A percentile compares a stretch with the other conserved stretches of the same genome.
Conservation (phyloP, 306 rosid species). For the Rosa persica region DNA sequence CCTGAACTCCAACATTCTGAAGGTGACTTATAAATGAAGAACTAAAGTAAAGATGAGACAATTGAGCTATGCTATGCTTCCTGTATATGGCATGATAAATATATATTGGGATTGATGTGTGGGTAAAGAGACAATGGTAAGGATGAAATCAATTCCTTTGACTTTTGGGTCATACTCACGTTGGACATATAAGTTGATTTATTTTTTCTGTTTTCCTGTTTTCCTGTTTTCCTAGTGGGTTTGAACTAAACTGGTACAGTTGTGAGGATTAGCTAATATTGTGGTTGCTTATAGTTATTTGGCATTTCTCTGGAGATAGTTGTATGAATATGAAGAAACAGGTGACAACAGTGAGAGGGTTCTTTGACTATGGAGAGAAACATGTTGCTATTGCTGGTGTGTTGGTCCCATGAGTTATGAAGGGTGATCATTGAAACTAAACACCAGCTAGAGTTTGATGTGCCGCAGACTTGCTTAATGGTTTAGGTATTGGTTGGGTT, state of each 20-base stretch:
- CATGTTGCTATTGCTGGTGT: not conserved
- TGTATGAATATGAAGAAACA: not conserved
- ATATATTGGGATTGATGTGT: not conserved
- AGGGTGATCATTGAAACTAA: not conserved
- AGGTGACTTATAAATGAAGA: not conserved
- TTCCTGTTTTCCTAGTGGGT: not conserved
- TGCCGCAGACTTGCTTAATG: not conserved
- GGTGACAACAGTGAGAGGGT: not conserved
- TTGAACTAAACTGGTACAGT: not conserved
- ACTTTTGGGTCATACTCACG: not conserved
- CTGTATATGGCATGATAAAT: not conserved
- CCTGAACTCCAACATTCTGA: not conserved
- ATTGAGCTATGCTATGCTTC: not conserved
- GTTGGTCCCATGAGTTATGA: constrained; percentile 1
- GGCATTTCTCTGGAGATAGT: not conserved
- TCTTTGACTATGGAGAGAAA: not conserved
- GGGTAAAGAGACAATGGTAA: not conserved
- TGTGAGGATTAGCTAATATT: not conserved
- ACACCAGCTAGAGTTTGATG: not conserved
- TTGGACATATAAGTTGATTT: not conserved
- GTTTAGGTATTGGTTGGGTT: not conserved
- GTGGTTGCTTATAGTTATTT: not conserved
- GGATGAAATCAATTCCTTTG: not conserved
- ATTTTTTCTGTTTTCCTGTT: too few relatives aligned
- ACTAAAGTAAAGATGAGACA: not conserved